Conservation (phyloP, 2,329 filamentous ascomycete genomes). For the Alternaria ethzedia region DNA sequence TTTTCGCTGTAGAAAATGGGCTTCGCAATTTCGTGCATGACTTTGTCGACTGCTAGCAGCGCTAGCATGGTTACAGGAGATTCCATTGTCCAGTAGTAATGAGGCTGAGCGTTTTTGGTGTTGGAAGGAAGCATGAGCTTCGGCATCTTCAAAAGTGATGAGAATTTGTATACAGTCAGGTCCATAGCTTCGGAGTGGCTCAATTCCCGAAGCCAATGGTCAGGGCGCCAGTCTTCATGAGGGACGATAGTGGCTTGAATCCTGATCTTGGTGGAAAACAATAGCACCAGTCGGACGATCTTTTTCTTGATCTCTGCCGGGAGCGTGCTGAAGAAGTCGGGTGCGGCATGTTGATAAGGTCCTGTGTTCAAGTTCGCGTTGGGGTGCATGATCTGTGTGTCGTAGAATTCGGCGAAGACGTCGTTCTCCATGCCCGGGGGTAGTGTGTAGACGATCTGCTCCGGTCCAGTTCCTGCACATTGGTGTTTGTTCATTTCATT, state of each 20-base stretch:
- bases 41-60: not conserved
- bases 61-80: not conserved
- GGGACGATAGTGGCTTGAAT: not conserved
- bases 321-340: not conserved
- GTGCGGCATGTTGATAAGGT: not conserved
- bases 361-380: not conserved
- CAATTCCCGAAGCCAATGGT: too few relatives aligned
- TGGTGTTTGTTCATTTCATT: too few relatives aligned
- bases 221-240: not conserved
- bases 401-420: not conserved
- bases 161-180: not conserved
- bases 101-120: not conserved
- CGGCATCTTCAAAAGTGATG: not conserved
- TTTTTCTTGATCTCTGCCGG: not conserved
- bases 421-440: not conserved
- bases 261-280: not conserved
- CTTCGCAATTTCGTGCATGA: not conserved
- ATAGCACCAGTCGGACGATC: not conserved
- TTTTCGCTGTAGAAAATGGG: not conserved
- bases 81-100: not conserved
- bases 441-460: not conserved
- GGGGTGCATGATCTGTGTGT: not conserved
- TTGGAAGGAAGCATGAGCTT: not conserved
- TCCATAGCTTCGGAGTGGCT: too few relatives aligned
- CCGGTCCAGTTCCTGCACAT: not conserved